Evolutionary conservation across 768 basidiomycete genomes (phyloP), one percentile per base, ranked within the genome.

Genomic region (Clavaria fumosa): DNA sequence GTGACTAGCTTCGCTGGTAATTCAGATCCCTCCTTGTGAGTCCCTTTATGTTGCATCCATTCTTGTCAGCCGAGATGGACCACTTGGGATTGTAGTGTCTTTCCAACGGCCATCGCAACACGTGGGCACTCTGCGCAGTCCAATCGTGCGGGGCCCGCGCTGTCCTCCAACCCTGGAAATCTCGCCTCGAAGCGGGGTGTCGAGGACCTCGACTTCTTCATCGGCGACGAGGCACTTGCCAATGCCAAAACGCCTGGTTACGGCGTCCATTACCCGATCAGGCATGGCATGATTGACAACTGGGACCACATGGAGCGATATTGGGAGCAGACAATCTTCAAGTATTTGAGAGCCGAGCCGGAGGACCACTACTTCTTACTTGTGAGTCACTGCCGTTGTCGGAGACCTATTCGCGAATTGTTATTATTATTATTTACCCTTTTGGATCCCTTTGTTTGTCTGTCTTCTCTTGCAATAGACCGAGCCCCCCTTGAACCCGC

Each of bases 291-390:
- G 80, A 93, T 95, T 51, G 91, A 95, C 45, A 95, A 95, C 50
- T 91, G 88, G 88, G 88, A 91, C 56, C 77, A 95, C 47, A 97
- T 97, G 91, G 93, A 97, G 57, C 69, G 91, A 20, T 96, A 90
- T 61, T 99, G 95, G 95, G 90, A 95, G 57, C 93, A 99, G 66
- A 86, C 82, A 46, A 97, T 97, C 70, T 99, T 97, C 77, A 97
- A 99, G 61, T 97, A 97, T 63, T 69, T 99, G 43, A 71, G 93
- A 40, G 91, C 91, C 5, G 95, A 99, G 59, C 95, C 95, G 10
- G 95, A 97, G 61, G 93, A 97, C 61, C 95, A 97, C 58, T 84
- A 96, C 59, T 97, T 99, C 61, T 72, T 97, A 34, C 63, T 99
- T 53, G 93, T 96, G 49, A 57, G 90, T 64, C 35, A 21, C 23